Evolutionary conservation across 169 alveolate genomes (phyloP).

Genomic region (Sarcocystis neurona): DNA sequence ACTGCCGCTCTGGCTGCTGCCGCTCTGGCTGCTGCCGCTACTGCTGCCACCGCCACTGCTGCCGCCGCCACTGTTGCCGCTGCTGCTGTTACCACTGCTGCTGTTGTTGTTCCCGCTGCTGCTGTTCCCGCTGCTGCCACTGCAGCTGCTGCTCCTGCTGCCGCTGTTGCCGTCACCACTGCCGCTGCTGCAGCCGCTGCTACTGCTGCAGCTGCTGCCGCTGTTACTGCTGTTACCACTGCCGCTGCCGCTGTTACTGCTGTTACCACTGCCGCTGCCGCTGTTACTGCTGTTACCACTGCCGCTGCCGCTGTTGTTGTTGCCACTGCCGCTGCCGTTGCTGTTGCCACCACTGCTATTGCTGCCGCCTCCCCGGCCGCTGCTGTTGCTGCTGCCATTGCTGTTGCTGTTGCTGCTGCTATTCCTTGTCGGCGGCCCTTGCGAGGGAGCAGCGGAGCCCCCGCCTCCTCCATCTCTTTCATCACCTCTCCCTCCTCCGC

Average conservation of each 20-base stretch:
- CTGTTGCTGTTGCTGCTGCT: slow-evolving; percentile 36
- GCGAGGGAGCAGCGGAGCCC: background rate
- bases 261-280: background rate
- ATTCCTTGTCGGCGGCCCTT: too few species aligned
- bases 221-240: background rate
- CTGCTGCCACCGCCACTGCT: too few species aligned
- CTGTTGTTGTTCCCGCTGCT: background rate
- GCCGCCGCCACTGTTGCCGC: background rate
- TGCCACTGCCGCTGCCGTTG: background rate
- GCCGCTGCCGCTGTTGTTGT: slow-evolving; percentile 23
- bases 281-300: slow-evolving; percentile 28
- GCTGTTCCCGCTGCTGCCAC: background rate
- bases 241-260: background rate
- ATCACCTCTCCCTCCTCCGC: background rate
- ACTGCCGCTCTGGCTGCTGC: background rate
- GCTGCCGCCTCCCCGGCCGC: slow-evolving; percentile 8
- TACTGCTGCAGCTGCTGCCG: slow-evolving; percentile 37
- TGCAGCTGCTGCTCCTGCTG: slow-evolving; percentile 15
- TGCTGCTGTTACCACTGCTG: slow-evolving; percentile 27
- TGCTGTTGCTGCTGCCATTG: background rate
- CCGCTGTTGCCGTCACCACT: slow-evolving; percentile 22
- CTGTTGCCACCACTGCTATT: background rate
- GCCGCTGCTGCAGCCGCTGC: slow-evolving; percentile 32
- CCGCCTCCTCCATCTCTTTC: background rate
- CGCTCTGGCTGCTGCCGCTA: slow-evolving; percentile 9